These are phyloP conservation scores for Sphagnum tenellum DNA, from an alignment of 225 moss, liverwort and hornwort species.

Conservation along the genomic window DNA sequence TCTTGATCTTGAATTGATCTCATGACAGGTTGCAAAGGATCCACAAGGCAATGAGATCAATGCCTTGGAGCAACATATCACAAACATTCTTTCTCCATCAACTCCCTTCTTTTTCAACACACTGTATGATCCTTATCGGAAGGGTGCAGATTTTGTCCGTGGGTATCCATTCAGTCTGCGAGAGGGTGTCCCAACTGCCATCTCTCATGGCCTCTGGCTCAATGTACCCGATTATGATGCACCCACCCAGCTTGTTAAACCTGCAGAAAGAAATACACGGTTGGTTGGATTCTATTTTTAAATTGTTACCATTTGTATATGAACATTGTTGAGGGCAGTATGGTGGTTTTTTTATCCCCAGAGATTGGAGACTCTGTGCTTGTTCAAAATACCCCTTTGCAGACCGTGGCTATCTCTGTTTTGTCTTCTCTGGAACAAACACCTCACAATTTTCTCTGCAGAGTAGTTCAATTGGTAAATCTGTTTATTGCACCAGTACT, in stretches of 20 bases:
- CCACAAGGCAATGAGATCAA: slow-evolving; percentile 7
- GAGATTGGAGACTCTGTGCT: no score
- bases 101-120: slow-evolving; percentile 10
- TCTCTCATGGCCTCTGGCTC: slow-evolving; percentile 12
- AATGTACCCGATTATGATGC: slow-evolving; percentile 10
- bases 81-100: slow-evolving; percentile 1
- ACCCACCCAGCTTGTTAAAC: slow-evolving; percentile 9
- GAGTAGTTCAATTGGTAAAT: no score
- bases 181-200: slow-evolving; percentile 5
- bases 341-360: no score
- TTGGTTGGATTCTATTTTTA: no score
- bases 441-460: no score
- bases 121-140: slow-evolving; percentile 7
- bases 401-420: no score
- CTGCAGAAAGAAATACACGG: slow-evolving; percentile 4
- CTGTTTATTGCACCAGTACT: no score
- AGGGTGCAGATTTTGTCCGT: slow-evolving; percentile 7
- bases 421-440: no score
- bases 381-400: no score
- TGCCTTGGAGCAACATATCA: slow-evolving; percentile 8
- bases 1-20: no score
- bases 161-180: slow-evolving; percentile 9
- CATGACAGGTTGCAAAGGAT: slow-evolving; percentile 3
- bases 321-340: no score
- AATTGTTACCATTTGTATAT: no score